Evolutionary conservation across 441 rosid genomes (phyloP).

Genomic region (Metrosideros polymorpha): DNA sequence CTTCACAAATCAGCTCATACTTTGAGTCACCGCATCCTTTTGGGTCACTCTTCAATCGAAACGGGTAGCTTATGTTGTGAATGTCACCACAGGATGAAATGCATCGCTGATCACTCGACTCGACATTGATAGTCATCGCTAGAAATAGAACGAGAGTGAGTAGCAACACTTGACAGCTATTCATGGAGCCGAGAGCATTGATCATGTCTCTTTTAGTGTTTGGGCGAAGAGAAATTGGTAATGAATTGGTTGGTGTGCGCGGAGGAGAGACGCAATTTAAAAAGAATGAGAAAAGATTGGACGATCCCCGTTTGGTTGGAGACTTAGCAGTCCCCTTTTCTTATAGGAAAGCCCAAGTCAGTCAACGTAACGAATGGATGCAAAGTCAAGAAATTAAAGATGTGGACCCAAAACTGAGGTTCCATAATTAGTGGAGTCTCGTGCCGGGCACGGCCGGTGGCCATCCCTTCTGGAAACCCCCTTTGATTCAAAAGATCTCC

Average conservation of each 20-base stretch:
- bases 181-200: neutral
- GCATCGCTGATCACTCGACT: rapidly evolving
- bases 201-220: neutral
- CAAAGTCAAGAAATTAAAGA: neutral
- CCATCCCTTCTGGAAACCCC: neutral
- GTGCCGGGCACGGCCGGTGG: no score
- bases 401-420: no score
- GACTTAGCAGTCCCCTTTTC: neutral
- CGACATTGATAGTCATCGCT: rapidly evolving
- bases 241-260: neutral
- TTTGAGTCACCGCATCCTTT: rapidly evolving
- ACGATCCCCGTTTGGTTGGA: neutral
- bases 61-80: neutral
- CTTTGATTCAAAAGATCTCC: neutral
- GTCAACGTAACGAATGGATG: rapidly evolving
- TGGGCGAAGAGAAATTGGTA: neutral
- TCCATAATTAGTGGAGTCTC: no score
- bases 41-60: neutral
- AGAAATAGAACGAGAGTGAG: neutral
- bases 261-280: neutral
- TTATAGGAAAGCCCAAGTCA: neutral
- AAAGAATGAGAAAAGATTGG: neutral
- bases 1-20: neutral
- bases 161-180: neutral
- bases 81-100: neutral